Percentiles rank a stretch among this genome's conserved stretches.
phyloP scores from a whole-genome alignment of 257 asterid genomes.

The Salvia miltiorrhiza region DNA sequence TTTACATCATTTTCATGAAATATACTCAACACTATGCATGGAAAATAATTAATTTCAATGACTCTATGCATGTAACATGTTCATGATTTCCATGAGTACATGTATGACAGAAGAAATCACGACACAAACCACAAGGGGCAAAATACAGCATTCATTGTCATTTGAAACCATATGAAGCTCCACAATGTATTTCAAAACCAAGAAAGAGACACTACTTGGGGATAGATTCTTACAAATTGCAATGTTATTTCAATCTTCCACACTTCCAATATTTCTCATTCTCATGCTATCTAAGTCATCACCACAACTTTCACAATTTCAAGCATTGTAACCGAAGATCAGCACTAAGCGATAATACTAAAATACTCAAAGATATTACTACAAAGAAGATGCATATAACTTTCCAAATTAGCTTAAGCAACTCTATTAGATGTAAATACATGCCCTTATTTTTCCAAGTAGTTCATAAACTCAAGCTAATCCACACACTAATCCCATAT shows the following conservation, averaged over 20 bases:
- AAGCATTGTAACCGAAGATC: too few species aligned
- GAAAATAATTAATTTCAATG: background rate
- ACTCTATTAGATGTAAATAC: background rate
- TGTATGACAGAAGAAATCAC: background rate
- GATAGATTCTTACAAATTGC: too few species aligned
- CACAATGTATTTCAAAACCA: too few species aligned
- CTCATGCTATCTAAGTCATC: too few species aligned
- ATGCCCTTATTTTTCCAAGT: too few species aligned
- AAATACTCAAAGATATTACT: background rate
- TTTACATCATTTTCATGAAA: too few species aligned
- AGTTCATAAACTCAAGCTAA: background rate
- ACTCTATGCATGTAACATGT: background rate
- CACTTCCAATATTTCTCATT: too few species aligned
- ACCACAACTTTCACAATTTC: too few species aligned
- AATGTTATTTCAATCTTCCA: too few species aligned
- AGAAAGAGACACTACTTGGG: too few species aligned
- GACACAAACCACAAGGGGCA: background rate
- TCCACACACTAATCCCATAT: background rate
- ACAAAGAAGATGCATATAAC: background rate
- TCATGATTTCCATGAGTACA: background rate
- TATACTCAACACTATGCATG: background rate
- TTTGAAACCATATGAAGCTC: too few species aligned
- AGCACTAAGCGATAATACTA: too few species aligned
- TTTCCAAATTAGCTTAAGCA: background rate
- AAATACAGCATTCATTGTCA: background rate